phyloP scores from a whole-genome alignment of 495 filamentous ascomycete species.

The Baudoinia panamericana region DNA sequence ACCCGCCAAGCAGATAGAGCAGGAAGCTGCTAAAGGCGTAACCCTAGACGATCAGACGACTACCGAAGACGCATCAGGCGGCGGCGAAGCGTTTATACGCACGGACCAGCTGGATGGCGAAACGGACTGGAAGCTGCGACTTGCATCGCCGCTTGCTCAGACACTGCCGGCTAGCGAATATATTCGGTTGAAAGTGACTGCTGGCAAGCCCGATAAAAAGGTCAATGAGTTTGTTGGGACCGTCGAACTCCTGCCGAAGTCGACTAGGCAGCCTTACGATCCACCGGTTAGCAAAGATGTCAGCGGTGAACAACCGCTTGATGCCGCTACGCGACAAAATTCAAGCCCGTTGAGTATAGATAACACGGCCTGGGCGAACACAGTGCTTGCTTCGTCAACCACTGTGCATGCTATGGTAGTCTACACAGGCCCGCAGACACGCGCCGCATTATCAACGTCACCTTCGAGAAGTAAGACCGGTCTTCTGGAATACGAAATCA shows the following conservation, averaged over 20 bases:
- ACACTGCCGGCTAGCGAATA: slow-evolving; percentile 53
- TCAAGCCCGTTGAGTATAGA: slow-evolving; percentile 80
- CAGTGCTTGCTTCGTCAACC: slow-evolving; percentile 84
- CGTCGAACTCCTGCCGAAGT: slow-evolving; percentile 42
- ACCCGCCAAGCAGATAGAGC: no score
- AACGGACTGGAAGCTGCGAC: slow-evolving; percentile 94
- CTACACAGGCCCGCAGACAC: slow-evolving; percentile 90
- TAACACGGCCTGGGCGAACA: slow-evolving; percentile 98
- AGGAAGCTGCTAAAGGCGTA: slow-evolving; percentile 2
- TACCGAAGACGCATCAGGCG: slow-evolving; percentile 16
- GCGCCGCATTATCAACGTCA: slow-evolving; percentile 86
- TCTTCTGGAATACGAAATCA: slow-evolving; percentile 89
- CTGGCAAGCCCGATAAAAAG: slow-evolving; percentile 75
- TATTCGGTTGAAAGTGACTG: slow-evolving; percentile 60
- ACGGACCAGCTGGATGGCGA: slow-evolving; percentile 98
- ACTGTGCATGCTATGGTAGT: slow-evolving; percentile 77
- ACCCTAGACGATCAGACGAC: slow-evolving; percentile 13
- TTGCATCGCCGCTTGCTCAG: slow-evolving; percentile 77
- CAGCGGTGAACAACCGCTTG: no score
- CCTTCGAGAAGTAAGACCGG: slow-evolving; percentile 85
- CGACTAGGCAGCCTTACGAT: slow-evolving; percentile 15
- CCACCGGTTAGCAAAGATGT: no score
- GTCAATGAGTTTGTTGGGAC: slow-evolving; percentile 92
- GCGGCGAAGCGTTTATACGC: slow-evolving; percentile 87
- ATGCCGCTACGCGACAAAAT: no score